Conservation (phyloP, 2,329 filamentous ascomycete genomes). For the Salinomyces thailandicus region DNA sequence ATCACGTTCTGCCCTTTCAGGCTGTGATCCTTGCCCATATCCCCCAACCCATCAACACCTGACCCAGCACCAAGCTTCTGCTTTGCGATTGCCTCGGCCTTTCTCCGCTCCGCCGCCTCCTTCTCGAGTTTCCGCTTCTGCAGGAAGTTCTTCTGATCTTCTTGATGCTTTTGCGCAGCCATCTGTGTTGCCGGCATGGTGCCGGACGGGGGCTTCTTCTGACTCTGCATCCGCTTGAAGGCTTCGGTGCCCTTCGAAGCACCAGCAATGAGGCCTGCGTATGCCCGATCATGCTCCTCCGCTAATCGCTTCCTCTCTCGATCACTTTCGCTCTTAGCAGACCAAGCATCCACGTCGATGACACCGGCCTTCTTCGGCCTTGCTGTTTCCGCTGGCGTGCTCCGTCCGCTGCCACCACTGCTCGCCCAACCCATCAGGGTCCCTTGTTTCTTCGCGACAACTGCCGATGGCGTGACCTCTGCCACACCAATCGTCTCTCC, state of each 20-base stretch:
- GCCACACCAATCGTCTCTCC: conserved; percentile 22
- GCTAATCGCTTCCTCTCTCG: conserved; percentile 1
- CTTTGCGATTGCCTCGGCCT: conserved; percentile 10
- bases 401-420: conserved; percentile 19
- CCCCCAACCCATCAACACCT: conserved; percentile 59
- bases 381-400: conserved; percentile 14
- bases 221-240: conserved; percentile 14
- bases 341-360: conserved; percentile 28
- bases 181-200: conserved; percentile 18
- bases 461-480: conserved; percentile 6
- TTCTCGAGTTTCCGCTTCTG: conserved; percentile 64
- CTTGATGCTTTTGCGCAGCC: conserved; percentile 27
- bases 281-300: conserved; percentile 8
- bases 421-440: conserved; percentile 32
- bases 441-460: conserved; percentile 28
- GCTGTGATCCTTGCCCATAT: conserved; percentile 68
- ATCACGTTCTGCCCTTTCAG: conserved; percentile 75
- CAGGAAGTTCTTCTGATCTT: conserved; percentile 49
- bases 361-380: conserved; percentile 16
- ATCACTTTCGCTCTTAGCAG: conserved; percentile 5
- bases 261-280: conserved; percentile 9
- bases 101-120: conserved; percentile 58
- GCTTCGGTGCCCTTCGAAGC: conserved; percentile 12
- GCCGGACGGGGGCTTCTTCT: conserved; percentile 17
- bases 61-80: conserved; percentile 58